phyloP scores from a whole-genome alignment of 305 asterid species.

The Solanum hybrid region DNA sequence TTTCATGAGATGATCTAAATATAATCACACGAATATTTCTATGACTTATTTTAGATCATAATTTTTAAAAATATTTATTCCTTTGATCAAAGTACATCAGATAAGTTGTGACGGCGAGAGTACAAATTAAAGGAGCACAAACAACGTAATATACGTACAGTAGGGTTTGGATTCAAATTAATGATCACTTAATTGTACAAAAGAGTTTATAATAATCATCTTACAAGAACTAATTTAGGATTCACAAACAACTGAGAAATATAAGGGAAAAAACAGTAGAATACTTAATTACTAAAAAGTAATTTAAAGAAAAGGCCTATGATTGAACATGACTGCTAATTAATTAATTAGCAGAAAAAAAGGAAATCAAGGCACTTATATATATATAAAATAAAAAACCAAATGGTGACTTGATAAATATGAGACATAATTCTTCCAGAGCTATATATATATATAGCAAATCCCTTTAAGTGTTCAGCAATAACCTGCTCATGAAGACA shows the following conservation, averaged over 20 bases:
- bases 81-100: neutral
- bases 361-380: neutral
- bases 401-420: neutral
- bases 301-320: neutral
- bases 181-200: neutral
- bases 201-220: neutral
- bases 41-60: neutral
- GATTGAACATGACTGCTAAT: neutral
- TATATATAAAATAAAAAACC: neutral
- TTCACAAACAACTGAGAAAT: neutral
- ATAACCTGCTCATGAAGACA: neutral
- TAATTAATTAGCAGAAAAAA: neutral
- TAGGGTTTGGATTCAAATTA: neutral
- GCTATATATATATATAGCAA: neutral
- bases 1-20: neutral
- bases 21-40: neutral
- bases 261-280: neutral
- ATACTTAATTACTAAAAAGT: neutral
- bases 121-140: neutral
- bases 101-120: neutral
- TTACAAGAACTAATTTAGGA: neutral
- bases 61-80: neutral
- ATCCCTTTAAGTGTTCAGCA: neutral
- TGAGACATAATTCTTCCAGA: neutral
- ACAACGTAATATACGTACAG: neutral